Percentiles rank a stretch among this genome's conserved stretches.
Evolutionary conservation across 2,329 filamentous ascomycete species (phyloP).

Genomic region (Aureobasidium sp.): DNA sequence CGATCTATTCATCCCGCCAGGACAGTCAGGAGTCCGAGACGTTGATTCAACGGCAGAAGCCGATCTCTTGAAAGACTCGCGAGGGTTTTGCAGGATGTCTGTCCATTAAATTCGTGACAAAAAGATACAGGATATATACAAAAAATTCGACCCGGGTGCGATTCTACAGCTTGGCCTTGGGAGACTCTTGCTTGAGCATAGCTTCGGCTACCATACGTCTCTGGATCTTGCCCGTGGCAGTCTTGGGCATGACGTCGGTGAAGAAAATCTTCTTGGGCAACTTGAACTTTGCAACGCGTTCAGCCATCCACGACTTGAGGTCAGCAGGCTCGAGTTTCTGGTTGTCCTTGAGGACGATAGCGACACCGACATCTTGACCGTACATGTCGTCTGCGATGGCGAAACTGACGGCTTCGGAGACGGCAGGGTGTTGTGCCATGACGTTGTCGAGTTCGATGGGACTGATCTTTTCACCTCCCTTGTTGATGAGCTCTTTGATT

Average conservation of each 20-base stretch:
- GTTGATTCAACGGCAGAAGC: no score
- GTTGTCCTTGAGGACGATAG: slow-evolving; percentile 65
- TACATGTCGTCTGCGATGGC: slow-evolving; percentile 76
- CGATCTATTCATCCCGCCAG: no score
- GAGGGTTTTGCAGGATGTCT: not conserved
- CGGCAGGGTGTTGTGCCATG: slow-evolving; percentile 62
- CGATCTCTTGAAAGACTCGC: no score
- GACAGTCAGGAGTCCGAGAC: no score
- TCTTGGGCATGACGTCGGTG: slow-evolving; percentile 79
- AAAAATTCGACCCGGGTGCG: not conserved
- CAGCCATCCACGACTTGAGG: slow-evolving; percentile 60
- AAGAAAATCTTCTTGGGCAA: slow-evolving; percentile 69
- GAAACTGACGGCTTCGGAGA: slow-evolving; percentile 76
- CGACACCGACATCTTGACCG: slow-evolving; percentile 73
- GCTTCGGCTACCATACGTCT: slow-evolving; percentile 76
- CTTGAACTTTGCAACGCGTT: slow-evolving; percentile 75
- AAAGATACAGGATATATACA: not conserved
- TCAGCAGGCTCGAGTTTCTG: slow-evolving; percentile 49
- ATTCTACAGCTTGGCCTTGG: slow-evolving; percentile 17
- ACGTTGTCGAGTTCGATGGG: slow-evolving; percentile 84
- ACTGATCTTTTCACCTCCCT: slow-evolving; percentile 83
- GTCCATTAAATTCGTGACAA: not conserved
- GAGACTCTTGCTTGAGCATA: slow-evolving; percentile 57
- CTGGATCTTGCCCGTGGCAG: slow-evolving; percentile 86
- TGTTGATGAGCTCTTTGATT: slow-evolving; percentile 90